Base-by-base conservation (phyloP, 805 yeast genomes). In the Pichia eremophila region DNA sequence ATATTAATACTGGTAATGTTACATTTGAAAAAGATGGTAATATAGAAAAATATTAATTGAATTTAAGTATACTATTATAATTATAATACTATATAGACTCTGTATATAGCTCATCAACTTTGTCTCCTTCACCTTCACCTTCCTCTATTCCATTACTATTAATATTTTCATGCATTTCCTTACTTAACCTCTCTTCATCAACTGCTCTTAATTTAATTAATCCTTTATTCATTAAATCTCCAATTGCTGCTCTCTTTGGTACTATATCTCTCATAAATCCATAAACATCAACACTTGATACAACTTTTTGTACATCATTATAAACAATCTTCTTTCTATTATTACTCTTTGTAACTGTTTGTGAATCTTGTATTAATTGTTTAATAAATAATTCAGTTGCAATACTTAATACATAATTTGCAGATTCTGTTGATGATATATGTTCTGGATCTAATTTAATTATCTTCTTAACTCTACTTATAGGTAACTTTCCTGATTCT, bases 371-470 rank as follows among this genome's bases (percentile, higher is more conserved):
- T 1, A 85, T 74, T 51, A 85, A 71, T 57, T 79, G 77, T 62
- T 80, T 81, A 22, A 85, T 72, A 58, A 85, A 85, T 22, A 83
- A 64, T 57, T 85, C 93, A 0, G 91, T 79, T 9, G 93, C 89
- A n/a, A 83, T 72, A 3, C 86, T 87, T 8, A 85, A 70, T 15
- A 87, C 75, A 59, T 78, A 81, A n/a, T 82, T 85, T 0, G 91
- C 87, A 29, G 80, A 70, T 48, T 77, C 82, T 3, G 88, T 78
- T 2, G 86, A 79, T 2, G 81, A 75, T 8, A 72, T 64, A 54
- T 82, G 83, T 37, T 81, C 89, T 15, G 88, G 86, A 60, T 85
- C 95, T 60, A 82, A 73, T 57, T 83, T 84, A 60, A 85, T 74
- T 46, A 85, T 81, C 54, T 81, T 74, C 57, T 83, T 83, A 54